phyloP scores from a whole-genome alignment of 1,139 yeast species.

The Suhomyces ambrosiae region DNA sequence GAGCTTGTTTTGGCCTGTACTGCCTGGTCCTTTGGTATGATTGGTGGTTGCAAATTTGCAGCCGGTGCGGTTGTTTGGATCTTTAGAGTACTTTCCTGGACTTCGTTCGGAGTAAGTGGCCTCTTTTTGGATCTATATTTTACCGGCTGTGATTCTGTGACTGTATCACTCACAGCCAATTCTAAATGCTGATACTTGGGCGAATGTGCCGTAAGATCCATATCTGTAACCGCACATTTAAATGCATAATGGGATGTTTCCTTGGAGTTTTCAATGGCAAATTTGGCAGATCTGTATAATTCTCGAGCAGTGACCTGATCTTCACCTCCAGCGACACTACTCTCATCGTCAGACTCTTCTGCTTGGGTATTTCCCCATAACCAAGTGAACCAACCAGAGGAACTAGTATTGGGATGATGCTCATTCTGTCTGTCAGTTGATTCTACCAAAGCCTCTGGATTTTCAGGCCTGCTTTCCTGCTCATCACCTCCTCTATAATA shows the following conservation, averaged over 20 bases:
- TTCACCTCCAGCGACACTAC: constrained; percentile 11
- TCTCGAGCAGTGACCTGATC: constrained; percentile 21
- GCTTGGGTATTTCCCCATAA: constrained; percentile 14
- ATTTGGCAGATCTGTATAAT: constrained; percentile 36
- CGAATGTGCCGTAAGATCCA: constrained; percentile 22
- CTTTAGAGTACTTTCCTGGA: constrained; percentile 28
- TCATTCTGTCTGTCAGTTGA: no score
- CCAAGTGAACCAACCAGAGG: constrained; percentile 29
- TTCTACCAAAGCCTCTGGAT: no score
- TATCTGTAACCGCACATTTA: constrained; percentile 22
- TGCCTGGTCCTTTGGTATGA: no score
- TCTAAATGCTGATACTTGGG: constrained; percentile 23
- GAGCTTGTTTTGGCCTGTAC: neutral
- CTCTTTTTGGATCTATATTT: constrained; percentile 34
- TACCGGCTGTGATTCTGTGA: constrained; percentile 44
- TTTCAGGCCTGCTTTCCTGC: no score
- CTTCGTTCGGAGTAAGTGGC: constrained; percentile 40
- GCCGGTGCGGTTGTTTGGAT: neutral
- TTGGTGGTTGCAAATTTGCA: neutral
- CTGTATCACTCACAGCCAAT: constrained; percentile 44
- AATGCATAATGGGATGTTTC: constrained; percentile 42
- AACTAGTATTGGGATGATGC: neutral
- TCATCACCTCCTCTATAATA: constrained; percentile 13
- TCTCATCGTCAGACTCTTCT: constrained; percentile 15
- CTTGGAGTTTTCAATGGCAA: constrained; percentile 37